Conservation (phyloP, 495 filamentous ascomycete genomes). For the Daldinia grandis region DNA sequence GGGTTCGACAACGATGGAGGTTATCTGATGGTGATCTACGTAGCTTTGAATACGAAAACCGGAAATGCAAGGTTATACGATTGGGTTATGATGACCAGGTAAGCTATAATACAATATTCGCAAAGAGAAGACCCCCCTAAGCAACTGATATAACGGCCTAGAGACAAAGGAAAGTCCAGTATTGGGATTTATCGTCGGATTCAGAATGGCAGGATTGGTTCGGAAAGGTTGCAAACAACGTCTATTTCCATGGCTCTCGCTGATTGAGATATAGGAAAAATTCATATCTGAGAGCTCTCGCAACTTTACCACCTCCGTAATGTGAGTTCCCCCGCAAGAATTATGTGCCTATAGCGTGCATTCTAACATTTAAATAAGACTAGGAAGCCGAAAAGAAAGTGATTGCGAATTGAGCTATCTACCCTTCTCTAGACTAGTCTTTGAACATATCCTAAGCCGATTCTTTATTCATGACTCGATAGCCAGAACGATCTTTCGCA, state of each 20-base stretch:
- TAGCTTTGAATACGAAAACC: background rate
- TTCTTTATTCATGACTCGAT: background rate
- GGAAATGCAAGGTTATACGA: slow-evolving; percentile 3
- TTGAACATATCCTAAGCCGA: background rate
- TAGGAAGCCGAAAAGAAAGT: background rate
- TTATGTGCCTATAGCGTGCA: background rate
- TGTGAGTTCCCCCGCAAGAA: background rate
- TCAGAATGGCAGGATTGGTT: slow-evolving; percentile 1
- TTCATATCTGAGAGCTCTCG: background rate
- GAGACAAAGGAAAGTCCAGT: background rate
- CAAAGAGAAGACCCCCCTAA: background rate
- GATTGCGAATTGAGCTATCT: background rate
- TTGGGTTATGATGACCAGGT: background rate
- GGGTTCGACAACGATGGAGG: background rate
- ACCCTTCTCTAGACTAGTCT: background rate
- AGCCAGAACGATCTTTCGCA: background rate
- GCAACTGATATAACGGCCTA: background rate
- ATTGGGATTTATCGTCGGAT: slow-evolving; percentile 3
- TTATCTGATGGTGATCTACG: background rate
- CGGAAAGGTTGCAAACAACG: background rate
- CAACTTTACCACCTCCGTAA: background rate
- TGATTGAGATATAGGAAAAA: background rate
- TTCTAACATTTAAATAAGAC: background rate
- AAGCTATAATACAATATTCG: background rate
- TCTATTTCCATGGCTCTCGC: background rate